Base-by-base conservation (phyloP, 805 yeast genomes). In the Candida michaelii region DNA sequence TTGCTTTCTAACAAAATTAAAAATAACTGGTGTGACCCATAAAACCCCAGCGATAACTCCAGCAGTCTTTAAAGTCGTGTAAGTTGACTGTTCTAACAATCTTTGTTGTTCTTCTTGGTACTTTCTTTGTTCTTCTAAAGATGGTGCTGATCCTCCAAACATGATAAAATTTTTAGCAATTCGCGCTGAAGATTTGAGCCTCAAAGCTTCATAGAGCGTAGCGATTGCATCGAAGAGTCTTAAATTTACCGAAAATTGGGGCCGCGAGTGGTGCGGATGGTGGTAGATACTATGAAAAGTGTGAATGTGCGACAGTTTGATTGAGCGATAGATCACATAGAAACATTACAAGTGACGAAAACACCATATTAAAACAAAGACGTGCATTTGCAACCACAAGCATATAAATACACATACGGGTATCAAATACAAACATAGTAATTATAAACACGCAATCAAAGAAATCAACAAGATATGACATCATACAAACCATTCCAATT, bases 401-500 rank as follows among this genome's bases (percentile, higher is more conserved):
- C n/a, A 30, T 21, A 21, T 21, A 15, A 15, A 15, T 23, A 17
- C 17, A 16, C 10, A n/a, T 10, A 27, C 4, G 21, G 10, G n/a
- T n/a, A n/a, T n/a, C n/a, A n/a, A n/a, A n/a, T n/a, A n/a, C n/a
- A n/a, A n/a, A n/a, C n/a, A n/a, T n/a, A n/a, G n/a, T n/a, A n/a
- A n/a, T n/a, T n/a, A n/a, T n/a, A n/a, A n/a, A n/a, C n/a, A n/a
- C n/a, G n/a, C n/a, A n/a, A n/a, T n/a, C n/a, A n/a, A n/a, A n/a
- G n/a, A n/a, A n/a, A n/a, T n/a, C n/a, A n/a, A n/a, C n/a, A n/a
- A n/a, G n/a, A n/a, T 6, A 91, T 91, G 99, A 85, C 97, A 3
- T 85, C 97, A 0, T 73, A 90, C 11, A 78, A 77, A 46, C 97
- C 98, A 15, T 88, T 93, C 56, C 85, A 83, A 48, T 90, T 95